phyloP scores from a whole-genome alignment of 2,329 filamentous ascomycete genomes.

The Hypoxylon sp. region DNA sequence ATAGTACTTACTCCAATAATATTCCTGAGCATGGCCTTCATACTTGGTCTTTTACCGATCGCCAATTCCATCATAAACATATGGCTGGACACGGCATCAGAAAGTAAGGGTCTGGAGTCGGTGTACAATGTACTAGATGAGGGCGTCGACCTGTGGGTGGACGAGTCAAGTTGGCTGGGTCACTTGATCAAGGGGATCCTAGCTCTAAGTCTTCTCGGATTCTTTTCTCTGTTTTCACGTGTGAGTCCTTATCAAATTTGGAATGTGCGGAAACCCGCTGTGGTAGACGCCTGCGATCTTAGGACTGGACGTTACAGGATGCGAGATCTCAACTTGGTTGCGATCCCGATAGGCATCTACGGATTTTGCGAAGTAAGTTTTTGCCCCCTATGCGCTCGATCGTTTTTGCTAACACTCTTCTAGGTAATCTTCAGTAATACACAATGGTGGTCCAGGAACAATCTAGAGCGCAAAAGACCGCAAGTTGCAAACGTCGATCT shows the following conservation, averaged over 20 bases:
- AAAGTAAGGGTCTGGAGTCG: constrained; percentile 63
- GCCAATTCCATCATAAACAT: constrained; percentile 92
- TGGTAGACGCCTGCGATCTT: too few species aligned
- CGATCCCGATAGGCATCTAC: constrained; percentile 80
- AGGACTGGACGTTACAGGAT: constrained; percentile 78
- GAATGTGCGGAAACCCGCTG: constrained; percentile 58
- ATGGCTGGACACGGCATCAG: constrained; percentile 82
- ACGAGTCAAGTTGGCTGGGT: constrained; percentile 73
- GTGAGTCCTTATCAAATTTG: constrained; percentile 81
- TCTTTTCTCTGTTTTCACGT: constrained; percentile 80
- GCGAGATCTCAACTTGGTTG: constrained; percentile 79
- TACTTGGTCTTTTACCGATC: constrained; percentile 89
- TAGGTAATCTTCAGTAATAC: too few species aligned
- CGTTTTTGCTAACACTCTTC: constrained; percentile 23
- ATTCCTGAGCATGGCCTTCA: constrained; percentile 76
- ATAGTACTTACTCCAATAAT: constrained; percentile 75
- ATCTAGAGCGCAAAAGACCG: too few species aligned
- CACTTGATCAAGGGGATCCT: constrained; percentile 92
- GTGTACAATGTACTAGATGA: constrained; percentile 54
- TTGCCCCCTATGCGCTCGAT: neutral
- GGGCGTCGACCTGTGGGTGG: constrained; percentile 55
- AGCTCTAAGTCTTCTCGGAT: constrained; percentile 86
- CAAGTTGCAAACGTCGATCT: too few species aligned
- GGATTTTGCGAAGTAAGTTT: constrained; percentile 78
- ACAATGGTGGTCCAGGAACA: too few species aligned